Conservation (phyloP, 2,329 filamentous ascomycete genomes). For the Aspergillus calidoustus region DNA sequence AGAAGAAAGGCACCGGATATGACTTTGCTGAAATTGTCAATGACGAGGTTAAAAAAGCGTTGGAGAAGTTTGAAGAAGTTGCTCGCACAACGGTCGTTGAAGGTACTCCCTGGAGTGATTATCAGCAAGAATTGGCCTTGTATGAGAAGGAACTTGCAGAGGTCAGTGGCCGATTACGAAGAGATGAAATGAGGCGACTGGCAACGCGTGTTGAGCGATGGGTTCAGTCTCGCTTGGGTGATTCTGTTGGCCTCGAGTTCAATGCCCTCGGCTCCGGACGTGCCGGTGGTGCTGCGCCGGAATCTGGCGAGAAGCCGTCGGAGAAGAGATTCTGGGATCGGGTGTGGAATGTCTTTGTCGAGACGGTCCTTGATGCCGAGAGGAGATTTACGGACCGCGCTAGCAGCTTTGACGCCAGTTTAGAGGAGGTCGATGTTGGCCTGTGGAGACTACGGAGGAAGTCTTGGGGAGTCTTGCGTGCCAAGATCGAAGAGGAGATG, state of each 20-base stretch:
- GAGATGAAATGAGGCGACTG: constrained; percentile 93
- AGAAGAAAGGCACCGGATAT: constrained; percentile 87
- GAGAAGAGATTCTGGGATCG: constrained; percentile 96
- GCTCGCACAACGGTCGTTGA: constrained; percentile 76
- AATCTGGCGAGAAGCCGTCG: constrained; percentile 71
- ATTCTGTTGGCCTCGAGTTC: constrained; percentile 90
- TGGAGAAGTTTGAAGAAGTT: constrained; percentile 76
- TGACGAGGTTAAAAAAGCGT: constrained; percentile 75
- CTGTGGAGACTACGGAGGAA: constrained; percentile 92
- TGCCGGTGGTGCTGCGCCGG: constrained; percentile 79
- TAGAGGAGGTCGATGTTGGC: constrained; percentile 88
- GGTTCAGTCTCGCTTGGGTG: constrained; percentile 84
- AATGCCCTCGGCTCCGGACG: constrained; percentile 92
- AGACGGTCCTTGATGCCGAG: constrained; percentile 84
- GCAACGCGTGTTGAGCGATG: constrained; percentile 91
- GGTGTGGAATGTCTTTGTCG: constrained; percentile 84
- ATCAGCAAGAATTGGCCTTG: constrained; percentile 75
- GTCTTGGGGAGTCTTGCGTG: constrained; percentile 87
- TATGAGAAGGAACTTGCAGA: constrained; percentile 92
- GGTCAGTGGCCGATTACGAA: constrained; percentile 80
- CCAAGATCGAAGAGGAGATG: constrained; percentile 94
- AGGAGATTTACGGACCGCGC: constrained; percentile 83
- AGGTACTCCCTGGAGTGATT: constrained; percentile 85
- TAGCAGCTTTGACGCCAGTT: constrained; percentile 88
- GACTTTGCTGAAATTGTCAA: constrained; percentile 95